Evolutionary conservation across 805 yeast species (phyloP), one percentile per base, ranked within the genome.

Genomic region (Maudiozyma bulderi): DNA sequence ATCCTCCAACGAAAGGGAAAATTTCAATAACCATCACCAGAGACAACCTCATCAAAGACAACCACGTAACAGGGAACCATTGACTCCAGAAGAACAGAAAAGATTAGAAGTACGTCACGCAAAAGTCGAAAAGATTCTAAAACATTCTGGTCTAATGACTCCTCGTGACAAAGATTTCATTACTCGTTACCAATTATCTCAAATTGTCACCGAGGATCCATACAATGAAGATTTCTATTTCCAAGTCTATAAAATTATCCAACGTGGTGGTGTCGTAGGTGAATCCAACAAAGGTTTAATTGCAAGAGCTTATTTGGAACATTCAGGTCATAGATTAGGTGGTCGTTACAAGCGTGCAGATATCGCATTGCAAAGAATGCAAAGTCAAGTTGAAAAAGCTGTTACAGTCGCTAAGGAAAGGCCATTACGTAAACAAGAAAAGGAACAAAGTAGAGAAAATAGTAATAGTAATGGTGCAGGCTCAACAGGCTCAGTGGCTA

Each of bases 121-220:
- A 51, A 84, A 86, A 64, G 89, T 84, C 46, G 75, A 81, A 44
- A 76, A 84, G 54, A 86, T 88, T 58, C 75, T 85, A 62, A 81
- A 80, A 60, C 87, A 83, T 70, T 85, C 93, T 31, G 97, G 97
- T 54, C 80, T 93, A 54, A 93, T 93, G 99, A 87, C 89, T 59
- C 95, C 96, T 50, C 86, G 91, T 71, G 99, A 93, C 67, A 90
- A 90, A 70, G 96, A 91, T 69, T 89, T 86, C 62, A 91, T 93
- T 45, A 88, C 96, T 42, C 78, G 97, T 64, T 83, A 90, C 62
- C 99, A 93, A 69, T 76, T 93, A 54, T 88, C 96, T 45, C 96
- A 90, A 66, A 85, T 93, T 68, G 96, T 93, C 45, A 86, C 96
- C 9, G 97, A 90, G 49, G 98, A 93, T 68, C 99, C 99, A 11